Conservation (phyloP, 306 rosid genomes). For the Quercus robur region DNA sequence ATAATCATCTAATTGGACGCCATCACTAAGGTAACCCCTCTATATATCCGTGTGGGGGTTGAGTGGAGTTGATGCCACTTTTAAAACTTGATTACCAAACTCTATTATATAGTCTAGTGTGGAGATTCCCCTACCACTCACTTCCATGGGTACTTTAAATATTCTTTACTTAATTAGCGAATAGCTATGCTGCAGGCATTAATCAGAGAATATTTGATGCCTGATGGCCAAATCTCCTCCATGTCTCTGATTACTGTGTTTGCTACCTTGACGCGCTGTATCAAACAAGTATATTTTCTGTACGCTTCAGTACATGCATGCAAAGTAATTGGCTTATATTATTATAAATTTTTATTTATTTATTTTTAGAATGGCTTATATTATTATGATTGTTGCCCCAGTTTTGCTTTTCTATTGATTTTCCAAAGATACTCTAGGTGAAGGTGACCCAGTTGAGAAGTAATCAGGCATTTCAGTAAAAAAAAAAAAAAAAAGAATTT, state of each 20-base stretch:
- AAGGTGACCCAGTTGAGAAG: background rate
- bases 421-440: background rate
- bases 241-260: background rate
- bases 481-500: no score
- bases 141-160: background rate
- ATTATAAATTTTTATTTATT: no score
- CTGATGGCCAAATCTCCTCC: slow-evolving; percentile 1
- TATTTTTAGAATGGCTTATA: background rate
- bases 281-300: slow-evolving; percentile 1
- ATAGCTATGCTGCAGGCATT: background rate
- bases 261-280: background rate
- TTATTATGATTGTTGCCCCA: background rate
- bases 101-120: background rate
- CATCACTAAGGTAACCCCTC: no score
- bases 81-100: background rate
- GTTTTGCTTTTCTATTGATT: background rate
- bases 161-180: background rate
- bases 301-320: background rate
- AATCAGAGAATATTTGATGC: slow-evolving; percentile 6
- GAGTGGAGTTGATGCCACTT: background rate
- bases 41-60: no score
- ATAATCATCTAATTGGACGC: no score
- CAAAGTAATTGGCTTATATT: background rate
- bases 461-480: background rate
- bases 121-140: background rate